These are phyloP conservation scores for Suillus decipiens DNA, from an alignment of 768 basidiomycete species.

Conservation along the genomic window DNA sequence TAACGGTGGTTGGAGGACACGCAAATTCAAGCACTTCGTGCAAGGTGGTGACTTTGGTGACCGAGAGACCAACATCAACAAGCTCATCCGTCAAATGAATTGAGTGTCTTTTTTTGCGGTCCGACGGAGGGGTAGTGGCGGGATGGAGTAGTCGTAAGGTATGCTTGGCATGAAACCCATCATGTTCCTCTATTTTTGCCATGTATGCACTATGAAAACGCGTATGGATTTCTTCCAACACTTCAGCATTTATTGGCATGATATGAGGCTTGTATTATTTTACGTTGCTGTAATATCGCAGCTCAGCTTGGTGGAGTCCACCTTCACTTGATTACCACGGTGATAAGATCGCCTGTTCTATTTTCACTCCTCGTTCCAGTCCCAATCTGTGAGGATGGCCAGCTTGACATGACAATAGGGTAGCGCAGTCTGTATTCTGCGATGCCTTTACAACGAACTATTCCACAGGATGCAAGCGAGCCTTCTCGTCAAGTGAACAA, in stretches of 20 bases:
- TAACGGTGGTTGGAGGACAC: conserved; percentile 94
- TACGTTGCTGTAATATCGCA: neutral
- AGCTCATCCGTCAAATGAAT: conserved; percentile 95
- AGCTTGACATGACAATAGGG: neutral
- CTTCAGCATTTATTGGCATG: conserved; percentile 1
- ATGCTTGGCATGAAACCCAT: conserved; percentile 34
- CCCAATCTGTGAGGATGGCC: neutral
- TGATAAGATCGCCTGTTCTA: neutral
- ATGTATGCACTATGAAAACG: conserved; percentile 33
- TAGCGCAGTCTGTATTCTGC: neutral
- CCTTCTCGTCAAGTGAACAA: conserved; percentile 28
- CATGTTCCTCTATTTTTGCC: conserved; percentile 20
- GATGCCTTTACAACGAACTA: neutral
- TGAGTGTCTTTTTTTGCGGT: conserved; percentile 33
- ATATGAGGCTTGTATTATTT: conserved; percentile 2
- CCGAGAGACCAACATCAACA: conserved; percentile 96
- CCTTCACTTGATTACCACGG: neutral
- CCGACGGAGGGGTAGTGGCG: conserved; percentile 10
- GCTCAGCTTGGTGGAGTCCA: neutral
- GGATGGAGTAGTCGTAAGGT: conserved; percentile 22
- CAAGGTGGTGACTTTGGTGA: conserved; percentile 98
- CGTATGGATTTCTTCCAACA: conserved; percentile 22
- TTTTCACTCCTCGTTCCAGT: neutral
- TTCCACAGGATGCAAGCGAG: neutral
- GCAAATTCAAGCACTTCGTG: conserved; percentile 97